phyloP scores from a whole-genome alignment of 2,329 filamentous ascomycete species.

The Endoconidiophora polonica region DNA sequence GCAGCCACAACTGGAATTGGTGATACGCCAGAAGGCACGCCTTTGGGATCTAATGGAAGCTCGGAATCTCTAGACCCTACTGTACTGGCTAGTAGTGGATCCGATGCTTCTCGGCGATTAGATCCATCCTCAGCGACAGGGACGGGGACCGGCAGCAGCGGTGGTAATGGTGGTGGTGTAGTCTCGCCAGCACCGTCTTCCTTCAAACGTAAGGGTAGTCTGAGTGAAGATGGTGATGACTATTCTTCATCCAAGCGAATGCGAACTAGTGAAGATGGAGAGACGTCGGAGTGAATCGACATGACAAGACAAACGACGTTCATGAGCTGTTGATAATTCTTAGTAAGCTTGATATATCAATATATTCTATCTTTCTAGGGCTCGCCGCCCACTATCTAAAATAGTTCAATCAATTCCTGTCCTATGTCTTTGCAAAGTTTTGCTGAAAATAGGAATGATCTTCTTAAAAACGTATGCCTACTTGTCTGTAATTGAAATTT shows the following conservation, averaged over 20 bases:
- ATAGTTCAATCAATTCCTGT: no score
- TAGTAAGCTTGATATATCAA: no score
- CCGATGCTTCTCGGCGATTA: neutral
- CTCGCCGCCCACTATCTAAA: no score
- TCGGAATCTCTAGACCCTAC: neutral
- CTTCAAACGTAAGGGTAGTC: conserved; percentile 8
- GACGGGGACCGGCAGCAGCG: neutral
- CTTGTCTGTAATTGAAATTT: no score
- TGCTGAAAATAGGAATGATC: no score
- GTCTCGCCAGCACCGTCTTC: conserved; percentile 2
- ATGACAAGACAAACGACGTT: no score
- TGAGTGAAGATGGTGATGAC: conserved; percentile 3
- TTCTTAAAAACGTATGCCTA: no score
- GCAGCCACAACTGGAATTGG: no score
- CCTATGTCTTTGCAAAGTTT: no score
- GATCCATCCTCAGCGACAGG: neutral
- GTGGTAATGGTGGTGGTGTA: conserved; percentile 8
- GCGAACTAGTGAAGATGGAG: neutral
- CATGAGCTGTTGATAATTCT: no score
- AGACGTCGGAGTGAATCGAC: no score
- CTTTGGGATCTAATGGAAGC: neutral
- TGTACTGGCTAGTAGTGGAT: neutral
- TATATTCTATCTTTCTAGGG: no score
- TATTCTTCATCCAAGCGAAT: conserved; percentile 1
- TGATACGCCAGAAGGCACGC: conserved; percentile 19